Percentiles rank a stretch among this genome's conserved stretches.
phyloP scores from a whole-genome alignment of 371 early-diverging fungal genomes.

The Mucor ambiguus region DNA sequence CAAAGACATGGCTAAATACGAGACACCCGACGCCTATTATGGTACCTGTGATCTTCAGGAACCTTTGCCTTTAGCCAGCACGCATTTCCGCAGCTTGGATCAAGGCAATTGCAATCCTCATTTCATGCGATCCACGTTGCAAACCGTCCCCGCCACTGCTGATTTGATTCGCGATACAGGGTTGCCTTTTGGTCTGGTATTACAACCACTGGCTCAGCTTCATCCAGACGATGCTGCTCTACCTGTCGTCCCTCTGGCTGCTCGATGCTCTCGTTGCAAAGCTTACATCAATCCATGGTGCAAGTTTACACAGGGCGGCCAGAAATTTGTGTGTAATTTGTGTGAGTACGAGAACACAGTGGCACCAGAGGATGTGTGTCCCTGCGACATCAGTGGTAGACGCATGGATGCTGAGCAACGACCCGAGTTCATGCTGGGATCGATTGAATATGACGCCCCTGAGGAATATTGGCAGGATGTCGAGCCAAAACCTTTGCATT shows the following conservation, averaged over 20 bases:
- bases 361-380: conserved; percentile 87
- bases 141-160: conserved; percentile 79
- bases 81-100: conserved; percentile 81
- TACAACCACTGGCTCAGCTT: conserved; percentile 91
- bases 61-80: conserved; percentile 79
- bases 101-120: conserved; percentile 95
- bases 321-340: conserved; percentile 90
- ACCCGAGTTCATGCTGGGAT: conserved; percentile 90
- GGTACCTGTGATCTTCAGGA: conserved; percentile 66
- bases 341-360: conserved; percentile 88
- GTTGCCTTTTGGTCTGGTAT: conserved; percentile 84
- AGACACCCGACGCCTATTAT: conserved; percentile 56
- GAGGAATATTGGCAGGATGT: conserved; percentile 61
- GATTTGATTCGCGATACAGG: conserved; percentile 76
- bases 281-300: conserved; percentile 94
- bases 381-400: conserved; percentile 89
- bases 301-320: conserved; percentile 86
- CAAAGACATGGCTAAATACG: conserved; percentile 72
- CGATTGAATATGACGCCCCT: conserved; percentile 90
- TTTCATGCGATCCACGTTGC: conserved; percentile 87
- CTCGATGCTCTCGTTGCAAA: conserved; percentile 83
- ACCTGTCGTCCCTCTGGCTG: conserved; percentile 14
- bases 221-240: conserved; percentile 68
- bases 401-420: conserved; percentile 83
- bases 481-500: conserved; percentile 68